Evolutionary conservation across 2,329 filamentous ascomycete genomes (phyloP).

Genomic region (Aspergillaceae sp.): DNA sequence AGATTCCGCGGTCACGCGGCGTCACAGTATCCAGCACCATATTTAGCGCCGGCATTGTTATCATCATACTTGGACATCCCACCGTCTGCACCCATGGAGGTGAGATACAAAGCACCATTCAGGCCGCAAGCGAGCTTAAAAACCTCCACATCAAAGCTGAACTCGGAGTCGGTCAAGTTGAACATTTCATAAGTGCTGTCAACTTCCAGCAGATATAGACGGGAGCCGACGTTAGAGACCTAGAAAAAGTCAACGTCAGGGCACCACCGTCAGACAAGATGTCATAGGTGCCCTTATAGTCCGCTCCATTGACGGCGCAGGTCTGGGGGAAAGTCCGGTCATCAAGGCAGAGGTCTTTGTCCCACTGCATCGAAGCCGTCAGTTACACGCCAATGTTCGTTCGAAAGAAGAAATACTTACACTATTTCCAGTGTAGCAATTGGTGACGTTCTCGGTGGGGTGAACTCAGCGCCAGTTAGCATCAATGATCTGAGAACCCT

Average conservation of each 20-base stretch:
- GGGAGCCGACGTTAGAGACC: conserved; percentile 38
- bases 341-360: conserved; percentile 41
- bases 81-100: conserved; percentile 53
- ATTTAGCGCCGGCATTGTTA: conserved; percentile 50
- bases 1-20: conserved; percentile 47
- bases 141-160: conserved; percentile 64
- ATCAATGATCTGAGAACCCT: conserved; percentile 48
- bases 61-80: conserved; percentile 42
- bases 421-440: conserved; percentile 49
- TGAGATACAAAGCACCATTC: conserved; percentile 62
- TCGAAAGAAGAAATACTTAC: conserved; percentile 5
- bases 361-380: conserved; percentile 24
- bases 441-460: conserved; percentile 38
- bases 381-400: not conserved
- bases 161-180: conserved; percentile 56
- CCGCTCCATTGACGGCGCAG: conserved; percentile 49
- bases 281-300: conserved; percentile 46
- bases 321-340: conserved; percentile 44
- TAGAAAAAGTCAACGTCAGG: conserved; percentile 43
- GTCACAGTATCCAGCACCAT: conserved; percentile 57
- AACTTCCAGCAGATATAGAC: conserved; percentile 56
- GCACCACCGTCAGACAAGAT: conserved; percentile 42
- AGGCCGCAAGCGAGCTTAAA: conserved; percentile 59
- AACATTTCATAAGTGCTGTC: conserved; percentile 57
- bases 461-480: conserved; percentile 53